Percentiles rank a stretch among this genome's conserved stretches.
phyloP scores from a whole-genome alignment of 1,139 yeast genomes.

The Yamadazyma triangularis region DNA sequence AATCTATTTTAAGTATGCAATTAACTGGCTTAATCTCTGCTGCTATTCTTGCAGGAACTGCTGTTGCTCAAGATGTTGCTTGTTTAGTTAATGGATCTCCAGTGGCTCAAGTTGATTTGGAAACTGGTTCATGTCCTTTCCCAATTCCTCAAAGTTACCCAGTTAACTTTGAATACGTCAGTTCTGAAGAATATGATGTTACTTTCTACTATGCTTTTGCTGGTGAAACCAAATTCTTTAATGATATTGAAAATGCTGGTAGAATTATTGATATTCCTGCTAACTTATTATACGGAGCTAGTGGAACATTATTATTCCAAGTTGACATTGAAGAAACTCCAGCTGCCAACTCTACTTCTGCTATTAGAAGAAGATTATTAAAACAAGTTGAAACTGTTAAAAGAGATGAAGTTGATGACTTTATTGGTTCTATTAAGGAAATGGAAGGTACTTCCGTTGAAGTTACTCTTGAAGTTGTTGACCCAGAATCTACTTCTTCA shows the following conservation, averaged over 20 bases:
- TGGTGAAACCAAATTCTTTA: slow-evolving; percentile 22
- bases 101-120: slow-evolving; percentile 36
- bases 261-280: slow-evolving; percentile 32
- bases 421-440: slow-evolving; percentile 24
- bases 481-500: slow-evolving; percentile 5
- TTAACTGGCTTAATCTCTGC: slow-evolving; percentile 10
- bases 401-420: slow-evolving; percentile 10
- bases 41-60: slow-evolving; percentile 11
- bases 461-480: slow-evolving; percentile 13
- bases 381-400: slow-evolving; percentile 8
- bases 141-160: slow-evolving; percentile 26
- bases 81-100: slow-evolving; percentile 31
- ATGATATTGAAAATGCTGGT: slow-evolving; percentile 34
- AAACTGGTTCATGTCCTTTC: slow-evolving; percentile 39
- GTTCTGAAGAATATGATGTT: slow-evolving; percentile 28
- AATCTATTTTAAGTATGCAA: slow-evolving; percentile 12
- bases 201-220: slow-evolving; percentile 33
- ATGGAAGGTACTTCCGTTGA: slow-evolving; percentile 20
- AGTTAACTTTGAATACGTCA: slow-evolving; percentile 22
- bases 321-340: slow-evolving; percentile 24
- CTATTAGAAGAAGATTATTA: slow-evolving; percentile 35
- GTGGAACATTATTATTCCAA: slow-evolving; percentile 20
- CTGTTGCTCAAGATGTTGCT: slow-evolving; percentile 21
- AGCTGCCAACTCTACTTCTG: slow-evolving; percentile 34
- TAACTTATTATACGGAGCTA: slow-evolving; percentile 18